Conservation (phyloP, 805 yeast genomes). For the Lipomyces chichibuensis region DNA sequence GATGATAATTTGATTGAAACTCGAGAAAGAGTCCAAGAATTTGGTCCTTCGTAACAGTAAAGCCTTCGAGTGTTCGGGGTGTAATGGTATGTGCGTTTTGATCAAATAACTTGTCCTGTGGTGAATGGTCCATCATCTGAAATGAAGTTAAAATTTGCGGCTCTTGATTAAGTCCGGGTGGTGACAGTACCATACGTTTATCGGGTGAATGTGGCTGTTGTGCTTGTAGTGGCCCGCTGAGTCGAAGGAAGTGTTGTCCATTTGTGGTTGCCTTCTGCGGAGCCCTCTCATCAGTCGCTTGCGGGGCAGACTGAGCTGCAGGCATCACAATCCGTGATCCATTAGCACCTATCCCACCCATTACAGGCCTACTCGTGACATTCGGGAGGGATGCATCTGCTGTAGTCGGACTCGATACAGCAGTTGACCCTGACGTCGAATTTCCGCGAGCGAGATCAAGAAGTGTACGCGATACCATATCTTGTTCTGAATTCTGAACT, state of each 20-base stretch:
- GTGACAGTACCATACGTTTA: background rate
- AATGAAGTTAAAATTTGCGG: background rate
- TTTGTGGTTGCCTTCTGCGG: background rate
- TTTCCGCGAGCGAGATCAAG: constrained; percentile 34
- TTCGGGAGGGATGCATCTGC: background rate
- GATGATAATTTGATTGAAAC: constrained; percentile 77
- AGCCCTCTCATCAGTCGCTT: background rate
- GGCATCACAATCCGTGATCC: background rate
- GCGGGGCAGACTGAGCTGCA: background rate
- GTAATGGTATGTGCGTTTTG: constrained; percentile 37
- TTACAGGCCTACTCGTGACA: background rate
- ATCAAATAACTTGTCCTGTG: background rate
- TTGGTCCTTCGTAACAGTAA: constrained; percentile 61
- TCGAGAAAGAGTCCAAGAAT: constrained; percentile 68
- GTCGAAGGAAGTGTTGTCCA: background rate
- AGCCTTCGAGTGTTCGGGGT: constrained; percentile 72
- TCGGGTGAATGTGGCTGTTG: background rate
- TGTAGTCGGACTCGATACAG: background rate
- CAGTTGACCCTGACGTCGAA: constrained; percentile 12
- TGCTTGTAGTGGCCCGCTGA: background rate
- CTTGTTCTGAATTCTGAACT: constrained; percentile 31
- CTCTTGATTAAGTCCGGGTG: background rate
- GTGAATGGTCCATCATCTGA: background rate
- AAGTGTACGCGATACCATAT: constrained; percentile 31
- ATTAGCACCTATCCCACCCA: background rate